Evolutionary conservation across 805 yeast species (phyloP).

Genomic region (Candida incommunis): DNA sequence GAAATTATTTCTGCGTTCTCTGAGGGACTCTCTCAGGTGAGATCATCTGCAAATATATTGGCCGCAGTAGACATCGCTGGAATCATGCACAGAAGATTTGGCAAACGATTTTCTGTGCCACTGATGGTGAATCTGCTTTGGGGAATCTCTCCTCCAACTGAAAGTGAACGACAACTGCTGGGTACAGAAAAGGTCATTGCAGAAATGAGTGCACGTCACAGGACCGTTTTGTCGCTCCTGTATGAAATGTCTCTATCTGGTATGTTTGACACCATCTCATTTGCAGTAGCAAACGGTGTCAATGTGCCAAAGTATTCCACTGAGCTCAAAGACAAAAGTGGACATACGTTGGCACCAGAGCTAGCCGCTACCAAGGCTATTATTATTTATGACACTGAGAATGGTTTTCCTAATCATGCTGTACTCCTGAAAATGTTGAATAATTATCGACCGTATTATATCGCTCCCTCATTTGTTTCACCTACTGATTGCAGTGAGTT

Average conservation of each 20-base stretch:
- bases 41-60: conserved; percentile 40
- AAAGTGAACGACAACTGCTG: conserved; percentile 9
- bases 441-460: neutral
- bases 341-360: conserved; percentile 24
- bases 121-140: conserved; percentile 25
- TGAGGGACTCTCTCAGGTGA: conserved; percentile 44
- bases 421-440: neutral
- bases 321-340: conserved; percentile 9
- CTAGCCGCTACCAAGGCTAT: conserved; percentile 32
- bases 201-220: conserved; percentile 36
- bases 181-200: conserved; percentile 18
- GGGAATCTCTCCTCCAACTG: conserved; percentile 13
- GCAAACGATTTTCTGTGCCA: conserved; percentile 34
- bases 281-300: conserved; percentile 20
- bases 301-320: conserved; percentile 31
- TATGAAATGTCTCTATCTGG: conserved; percentile 48
- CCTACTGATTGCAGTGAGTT: neutral
- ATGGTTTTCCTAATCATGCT: neutral
- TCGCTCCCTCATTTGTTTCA: neutral
- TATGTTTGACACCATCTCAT: conserved; percentile 33
- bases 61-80: conserved; percentile 58
- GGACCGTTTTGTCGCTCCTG: conserved; percentile 34
- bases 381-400: conserved; percentile 25
- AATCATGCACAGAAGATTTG: conserved; percentile 66
- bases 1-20: conserved; percentile 50